A percentile compares a stretch with the other conserved stretches of the same genome.
phyloP scores from a whole-genome alignment of 2,329 filamentous ascomycete genomes.

The Penicillium verrucosum region DNA sequence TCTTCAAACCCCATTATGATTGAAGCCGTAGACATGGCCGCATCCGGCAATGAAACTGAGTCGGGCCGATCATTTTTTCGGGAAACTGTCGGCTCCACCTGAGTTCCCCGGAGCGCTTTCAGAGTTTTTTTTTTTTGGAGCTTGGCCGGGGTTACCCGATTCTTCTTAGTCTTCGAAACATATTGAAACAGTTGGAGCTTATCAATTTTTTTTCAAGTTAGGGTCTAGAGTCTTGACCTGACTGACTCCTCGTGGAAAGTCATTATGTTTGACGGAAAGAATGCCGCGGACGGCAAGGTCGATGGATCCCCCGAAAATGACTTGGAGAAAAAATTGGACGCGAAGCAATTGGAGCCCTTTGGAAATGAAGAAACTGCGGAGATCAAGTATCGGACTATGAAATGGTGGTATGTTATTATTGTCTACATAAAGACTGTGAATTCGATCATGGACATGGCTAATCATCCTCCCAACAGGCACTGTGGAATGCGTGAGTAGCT shows the following conservation, averaged over 20 bases:
- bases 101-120: constrained; percentile 6
- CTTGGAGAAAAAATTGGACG: constrained; percentile 16
- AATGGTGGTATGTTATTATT: constrained; percentile 37
- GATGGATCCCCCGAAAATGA: constrained; percentile 14
- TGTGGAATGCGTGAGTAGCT: constrained; percentile 35
- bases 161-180: neutral
- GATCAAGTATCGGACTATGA: constrained; percentile 51
- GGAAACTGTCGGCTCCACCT: constrained; percentile 6
- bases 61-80: constrained; percentile 3
- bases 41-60: neutral
- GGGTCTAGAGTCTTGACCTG: neutral
- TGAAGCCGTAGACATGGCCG: neutral
- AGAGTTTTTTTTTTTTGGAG: constrained; percentile 5
- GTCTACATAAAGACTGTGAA: neutral
- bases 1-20: no score
- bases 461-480: constrained; percentile 26
- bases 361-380: constrained; percentile 39
- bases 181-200: neutral
- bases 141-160: neutral
- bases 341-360: constrained; percentile 34
- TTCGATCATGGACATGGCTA: constrained; percentile 4
- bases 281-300: constrained; percentile 11
- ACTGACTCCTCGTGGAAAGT: neutral
- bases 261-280: constrained; percentile 20
- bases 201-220: neutral